phyloP scores from a whole-genome alignment of 108 stramenopile species.

The Epipyxis sp. region DNA sequence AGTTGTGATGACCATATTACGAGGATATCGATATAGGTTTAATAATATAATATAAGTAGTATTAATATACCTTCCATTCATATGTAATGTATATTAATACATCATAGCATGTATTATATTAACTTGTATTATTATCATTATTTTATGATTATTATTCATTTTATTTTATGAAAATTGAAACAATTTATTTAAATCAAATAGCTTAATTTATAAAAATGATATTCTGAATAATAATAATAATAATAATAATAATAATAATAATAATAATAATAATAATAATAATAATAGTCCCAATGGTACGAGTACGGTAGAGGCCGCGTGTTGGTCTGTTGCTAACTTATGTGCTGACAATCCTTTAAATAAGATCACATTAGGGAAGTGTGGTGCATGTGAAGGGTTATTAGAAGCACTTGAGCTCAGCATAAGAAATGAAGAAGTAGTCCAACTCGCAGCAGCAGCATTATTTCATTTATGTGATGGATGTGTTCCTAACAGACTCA shows the following conservation, averaged over 20 bases:
- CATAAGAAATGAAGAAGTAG: background rate
- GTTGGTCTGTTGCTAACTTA: background rate
- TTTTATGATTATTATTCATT: background rate
- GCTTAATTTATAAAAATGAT: background rate
- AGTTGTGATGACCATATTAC: background rate
- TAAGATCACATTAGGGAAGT: background rate
- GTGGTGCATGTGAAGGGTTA: background rate
- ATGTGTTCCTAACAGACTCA: background rate
- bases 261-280: background rate
- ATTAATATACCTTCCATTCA: no score
- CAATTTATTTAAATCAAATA: background rate
- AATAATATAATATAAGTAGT: no score
- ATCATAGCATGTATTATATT: no score
- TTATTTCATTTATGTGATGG: conserved; percentile 3
- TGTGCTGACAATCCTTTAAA: background rate
- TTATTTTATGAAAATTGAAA: background rate
- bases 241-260: background rate
- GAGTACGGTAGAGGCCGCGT: background rate
- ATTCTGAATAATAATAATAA: no score
- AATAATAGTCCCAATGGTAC: background rate
- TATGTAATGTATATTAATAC: no score
- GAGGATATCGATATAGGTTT: background rate
- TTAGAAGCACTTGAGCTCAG: background rate
- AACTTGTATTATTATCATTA: no score
- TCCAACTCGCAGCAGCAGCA: background rate